phyloP scores from a whole-genome alignment of 1,284 basidiomycete genomes.

The Malassezia pachydermatis region DNA sequence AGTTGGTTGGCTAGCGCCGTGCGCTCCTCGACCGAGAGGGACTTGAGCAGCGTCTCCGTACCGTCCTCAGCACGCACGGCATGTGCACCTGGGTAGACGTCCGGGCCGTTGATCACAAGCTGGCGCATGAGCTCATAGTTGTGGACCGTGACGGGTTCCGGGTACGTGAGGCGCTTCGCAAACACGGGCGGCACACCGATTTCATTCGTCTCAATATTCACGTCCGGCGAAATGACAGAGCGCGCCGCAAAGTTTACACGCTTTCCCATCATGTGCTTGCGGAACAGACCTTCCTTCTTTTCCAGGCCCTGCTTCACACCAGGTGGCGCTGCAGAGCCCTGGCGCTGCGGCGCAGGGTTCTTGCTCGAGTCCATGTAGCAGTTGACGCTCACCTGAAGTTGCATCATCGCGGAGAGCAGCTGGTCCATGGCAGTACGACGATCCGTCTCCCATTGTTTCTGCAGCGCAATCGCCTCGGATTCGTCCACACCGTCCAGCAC shows the following conservation, averaged over 20 bases:
- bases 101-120: slow-evolving; percentile 82
- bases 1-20: slow-evolving; percentile 95
- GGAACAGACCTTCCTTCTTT: slow-evolving; percentile 97
- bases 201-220: slow-evolving; percentile 98
- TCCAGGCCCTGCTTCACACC: slow-evolving; percentile 95
- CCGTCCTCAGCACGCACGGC: slow-evolving; percentile 92
- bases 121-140: slow-evolving; percentile 84
- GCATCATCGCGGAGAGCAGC: slow-evolving; percentile 72
- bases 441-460: slow-evolving; percentile 47
- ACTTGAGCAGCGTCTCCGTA: slow-evolving; percentile 52
- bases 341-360: slow-evolving; percentile 72
- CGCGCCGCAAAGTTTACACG: slow-evolving; percentile 98
- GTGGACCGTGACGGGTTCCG: slow-evolving; percentile 85
- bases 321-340: slow-evolving; percentile 81
- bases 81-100: slow-evolving; percentile 80
- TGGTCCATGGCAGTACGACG: slow-evolving; percentile 55
- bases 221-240: slow-evolving; percentile 97
- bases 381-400: slow-evolving; percentile 89
- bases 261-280: slow-evolving; percentile 99
- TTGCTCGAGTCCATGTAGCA: slow-evolving; percentile 95
- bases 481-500: slow-evolving; percentile 35
- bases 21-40: slow-evolving; percentile 70
- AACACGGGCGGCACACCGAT: slow-evolving; percentile 98
- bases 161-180: slow-evolving; percentile 90
- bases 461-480: slow-evolving; percentile 50